A percentile compares a stretch with the other conserved stretches of the same genome.
phyloP scores from a whole-genome alignment of 2,329 filamentous ascomycete species.

The Neonectria magnoliae region DNA sequence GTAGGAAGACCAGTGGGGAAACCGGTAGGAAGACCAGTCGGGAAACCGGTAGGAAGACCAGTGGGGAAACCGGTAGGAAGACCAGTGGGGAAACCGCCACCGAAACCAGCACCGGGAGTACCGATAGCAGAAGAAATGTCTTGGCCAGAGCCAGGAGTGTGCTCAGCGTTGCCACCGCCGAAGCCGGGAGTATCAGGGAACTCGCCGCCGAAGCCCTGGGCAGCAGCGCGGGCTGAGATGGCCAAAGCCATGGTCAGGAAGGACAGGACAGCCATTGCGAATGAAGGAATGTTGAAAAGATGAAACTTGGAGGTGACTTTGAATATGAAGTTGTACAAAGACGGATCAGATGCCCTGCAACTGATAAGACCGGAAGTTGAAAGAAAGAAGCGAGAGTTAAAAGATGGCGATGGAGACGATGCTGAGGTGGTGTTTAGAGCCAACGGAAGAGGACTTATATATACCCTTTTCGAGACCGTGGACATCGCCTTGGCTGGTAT shows the following conservation, averaged over 20 bases:
- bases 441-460: conserved; percentile 27
- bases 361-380: conserved; percentile 37
- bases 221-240: conserved; percentile 32
- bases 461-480: conserved; percentile 24
- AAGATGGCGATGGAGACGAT: conserved; percentile 37
- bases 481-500: neutral
- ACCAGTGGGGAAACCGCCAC: conserved; percentile 6
- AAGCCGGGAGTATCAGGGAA: conserved; percentile 17
- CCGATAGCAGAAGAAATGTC: neutral
- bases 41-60: neutral
- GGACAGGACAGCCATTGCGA: conserved; percentile 42
- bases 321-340: conserved; percentile 29
- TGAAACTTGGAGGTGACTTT: conserved; percentile 14
- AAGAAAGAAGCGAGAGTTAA: conserved; percentile 35
- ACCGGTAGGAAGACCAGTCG: conserved; percentile 3
- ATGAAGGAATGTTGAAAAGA: conserved; percentile 21
- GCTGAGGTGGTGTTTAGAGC: conserved; percentile 17
- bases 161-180: conserved; percentile 6
- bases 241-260: conserved; percentile 41
- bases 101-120: conserved; percentile 18
- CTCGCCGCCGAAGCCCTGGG: conserved; percentile 27
- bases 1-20: conserved; percentile 1
- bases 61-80: neutral
- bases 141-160: neutral
- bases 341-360: conserved; percentile 43